phyloP scores from a whole-genome alignment of 2,329 filamentous ascomycete genomes.

The Fusarium sp. region DNA sequence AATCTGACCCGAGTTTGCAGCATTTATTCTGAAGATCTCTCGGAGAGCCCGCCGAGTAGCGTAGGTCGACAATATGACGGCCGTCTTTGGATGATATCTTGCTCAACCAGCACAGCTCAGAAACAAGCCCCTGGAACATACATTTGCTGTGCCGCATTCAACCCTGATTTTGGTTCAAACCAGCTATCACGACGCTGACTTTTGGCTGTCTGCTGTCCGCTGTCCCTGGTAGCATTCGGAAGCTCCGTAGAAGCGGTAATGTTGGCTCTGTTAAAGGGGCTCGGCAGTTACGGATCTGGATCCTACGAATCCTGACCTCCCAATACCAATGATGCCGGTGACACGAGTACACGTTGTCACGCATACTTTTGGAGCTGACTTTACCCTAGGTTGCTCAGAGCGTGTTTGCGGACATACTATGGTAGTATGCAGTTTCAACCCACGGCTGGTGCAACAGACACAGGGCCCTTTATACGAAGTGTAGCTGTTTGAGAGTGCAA shows the following conservation, averaged over 20 bases:
- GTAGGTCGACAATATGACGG: not conserved
- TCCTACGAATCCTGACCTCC: not conserved
- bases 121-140: not conserved
- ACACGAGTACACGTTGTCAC: not conserved
- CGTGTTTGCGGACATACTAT: not conserved
- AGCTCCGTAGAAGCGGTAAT: slow-evolving; percentile 2
- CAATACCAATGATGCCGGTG: not conserved
- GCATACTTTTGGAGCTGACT: slow-evolving; percentile 1
- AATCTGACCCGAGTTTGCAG: slow-evolving; percentile 27
- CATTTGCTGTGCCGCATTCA: slow-evolving; percentile 20
- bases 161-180: not conserved
- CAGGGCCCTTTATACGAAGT: slow-evolving; percentile 12
- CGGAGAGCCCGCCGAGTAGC: slow-evolving; percentile 10
- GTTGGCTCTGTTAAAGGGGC: not conserved
- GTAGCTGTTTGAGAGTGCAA: not conserved
- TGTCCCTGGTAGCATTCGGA: slow-evolving; percentile 3
- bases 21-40: slow-evolving; percentile 23
- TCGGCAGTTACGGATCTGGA: not conserved
- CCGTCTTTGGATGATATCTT: not conserved
- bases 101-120: slow-evolving; percentile 10
- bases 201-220: not conserved
- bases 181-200: not conserved
- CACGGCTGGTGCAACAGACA: slow-evolving; percentile 9
- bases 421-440: slow-evolving; percentile 9
- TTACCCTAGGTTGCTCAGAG: slow-evolving; percentile 11